These are phyloP conservation scores for Fistulinella cinereoalba DNA, from an alignment of 1,284 basidiomycete species.

Conservation along the genomic window DNA sequence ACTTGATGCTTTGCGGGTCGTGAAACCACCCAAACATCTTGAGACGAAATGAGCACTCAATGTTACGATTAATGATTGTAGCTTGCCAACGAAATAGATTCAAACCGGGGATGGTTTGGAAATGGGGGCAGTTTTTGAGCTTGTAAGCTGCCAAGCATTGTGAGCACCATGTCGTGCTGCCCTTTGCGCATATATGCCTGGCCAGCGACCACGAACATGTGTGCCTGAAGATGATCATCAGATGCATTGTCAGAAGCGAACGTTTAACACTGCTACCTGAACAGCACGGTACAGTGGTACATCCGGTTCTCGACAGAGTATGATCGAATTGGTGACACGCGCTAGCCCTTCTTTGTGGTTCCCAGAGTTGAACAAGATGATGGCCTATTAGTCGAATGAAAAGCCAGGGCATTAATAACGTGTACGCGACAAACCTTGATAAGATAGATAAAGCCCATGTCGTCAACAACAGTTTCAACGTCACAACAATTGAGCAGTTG, in stretches of 20 bases:
- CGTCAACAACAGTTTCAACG: not conserved
- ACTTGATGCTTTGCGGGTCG: too few species aligned
- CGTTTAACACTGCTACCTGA: not conserved
- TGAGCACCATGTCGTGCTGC: not conserved
- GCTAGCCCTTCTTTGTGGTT: not conserved
- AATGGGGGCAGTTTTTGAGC: too few species aligned
- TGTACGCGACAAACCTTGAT: not conserved
- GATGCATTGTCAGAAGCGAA: too few species aligned
- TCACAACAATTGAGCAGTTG: not conserved
- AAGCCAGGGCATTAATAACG: not conserved
- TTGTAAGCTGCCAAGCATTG: too few species aligned
- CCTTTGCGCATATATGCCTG: not conserved
- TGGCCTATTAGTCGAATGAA: not conserved
- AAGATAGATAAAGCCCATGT: not conserved
- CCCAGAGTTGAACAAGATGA: not conserved
- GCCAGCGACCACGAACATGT: not conserved
- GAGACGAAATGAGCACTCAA: too few species aligned
- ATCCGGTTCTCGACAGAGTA: not conserved
- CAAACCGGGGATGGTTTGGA: too few species aligned
- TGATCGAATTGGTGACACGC: not conserved
- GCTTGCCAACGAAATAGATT: too few species aligned
- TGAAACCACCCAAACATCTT: too few species aligned
- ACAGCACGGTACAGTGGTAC: not conserved
- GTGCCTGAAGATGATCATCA: not conserved
- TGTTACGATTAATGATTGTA: too few species aligned